These are phyloP conservation scores for Zygosaccharomyces bailii DNA, from an alignment of 805 yeast genomes.

Conservation along the genomic window DNA sequence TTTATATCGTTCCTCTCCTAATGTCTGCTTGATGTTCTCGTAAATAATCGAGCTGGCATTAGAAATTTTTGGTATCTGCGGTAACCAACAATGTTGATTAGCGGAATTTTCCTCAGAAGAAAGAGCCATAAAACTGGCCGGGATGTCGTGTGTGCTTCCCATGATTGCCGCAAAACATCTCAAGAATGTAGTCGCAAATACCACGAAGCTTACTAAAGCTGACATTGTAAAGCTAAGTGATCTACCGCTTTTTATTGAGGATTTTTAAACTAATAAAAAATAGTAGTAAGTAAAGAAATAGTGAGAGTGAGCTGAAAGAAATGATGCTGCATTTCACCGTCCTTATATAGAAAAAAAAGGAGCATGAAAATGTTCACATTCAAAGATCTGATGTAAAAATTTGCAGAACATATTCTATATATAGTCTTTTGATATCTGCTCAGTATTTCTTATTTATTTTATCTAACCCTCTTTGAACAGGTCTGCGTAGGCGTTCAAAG, in stretches of 20 bases:
- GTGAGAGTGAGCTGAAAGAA: neutral
- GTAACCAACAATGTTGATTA: conserved; percentile 3
- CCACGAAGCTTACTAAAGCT: neutral
- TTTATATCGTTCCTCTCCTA: neutral
- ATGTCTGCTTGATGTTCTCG: conserved; percentile 3
- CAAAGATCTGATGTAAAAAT: too few relatives aligned
- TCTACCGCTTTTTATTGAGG: neutral
- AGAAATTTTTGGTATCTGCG: conserved; percentile 6
- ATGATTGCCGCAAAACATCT: conserved; percentile 3
- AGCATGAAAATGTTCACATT: too few relatives aligned
- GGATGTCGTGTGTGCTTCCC: neutral
- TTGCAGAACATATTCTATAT: too few relatives aligned
- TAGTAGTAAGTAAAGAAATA: neutral
- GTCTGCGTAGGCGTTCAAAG: conserved; percentile 20
- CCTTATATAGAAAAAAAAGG: conserved; percentile 5
- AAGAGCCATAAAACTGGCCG: neutral
- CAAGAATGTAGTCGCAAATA: conserved; percentile 3
- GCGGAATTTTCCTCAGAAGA: too few relatives aligned
- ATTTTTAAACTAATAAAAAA: neutral
- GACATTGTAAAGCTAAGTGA: neutral
- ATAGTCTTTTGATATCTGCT: too few relatives aligned
- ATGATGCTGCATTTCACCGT: conserved; percentile 2
- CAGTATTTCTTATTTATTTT: conserved; percentile 1
- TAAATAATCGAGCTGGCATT: neutral
- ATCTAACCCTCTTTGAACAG: conserved; percentile 9